Percentiles rank a stretch among this genome's conserved stretches.
These are phyloP conservation scores for Xerocomus nothofagi DNA, from an alignment of 1,284 basidiomycete genomes.

Conservation along the genomic window DNA sequence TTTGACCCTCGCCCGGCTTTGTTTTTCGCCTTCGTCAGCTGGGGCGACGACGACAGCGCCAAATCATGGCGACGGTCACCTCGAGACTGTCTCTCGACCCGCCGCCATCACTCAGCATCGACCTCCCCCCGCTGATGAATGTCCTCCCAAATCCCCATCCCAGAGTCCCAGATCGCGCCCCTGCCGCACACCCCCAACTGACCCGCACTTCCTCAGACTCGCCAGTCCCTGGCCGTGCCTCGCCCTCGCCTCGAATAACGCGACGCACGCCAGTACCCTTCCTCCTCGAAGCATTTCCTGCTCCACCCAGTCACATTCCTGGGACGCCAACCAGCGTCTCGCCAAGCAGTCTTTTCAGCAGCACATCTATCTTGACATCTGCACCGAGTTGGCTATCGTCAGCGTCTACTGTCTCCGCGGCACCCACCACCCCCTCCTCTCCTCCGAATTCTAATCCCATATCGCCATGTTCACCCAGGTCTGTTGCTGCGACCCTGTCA, in stretches of 20 bases:
- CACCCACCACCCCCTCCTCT: neutral
- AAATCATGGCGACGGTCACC: constrained; percentile 19
- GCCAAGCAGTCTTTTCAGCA: constrained; percentile 6
- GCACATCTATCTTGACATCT: constrained; percentile 18
- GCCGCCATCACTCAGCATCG: constrained; percentile 10
- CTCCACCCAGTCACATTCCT: constrained; percentile 34
- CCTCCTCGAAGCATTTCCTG: constrained; percentile 34
- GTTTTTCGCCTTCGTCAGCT: constrained; percentile 21
- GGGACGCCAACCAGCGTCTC: constrained; percentile 21
- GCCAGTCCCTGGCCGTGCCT: constrained; percentile 27
- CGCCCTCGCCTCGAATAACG: constrained; percentile 28
- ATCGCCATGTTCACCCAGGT: constrained; percentile 19
- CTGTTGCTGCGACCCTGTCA: neutral
- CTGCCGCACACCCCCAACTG: constrained; percentile 9
- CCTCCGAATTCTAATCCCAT: neutral
- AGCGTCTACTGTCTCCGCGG: constrained; percentile 2
- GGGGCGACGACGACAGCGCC: neutral
- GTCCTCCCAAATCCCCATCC: constrained; percentile 16
- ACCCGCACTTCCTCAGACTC: constrained; percentile 32
- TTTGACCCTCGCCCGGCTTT: constrained; percentile 16
- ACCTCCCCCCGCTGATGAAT: constrained; percentile 6
- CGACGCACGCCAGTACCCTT: constrained; percentile 35
- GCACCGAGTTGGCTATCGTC: constrained; percentile 9
- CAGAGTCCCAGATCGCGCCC: constrained; percentile 12
- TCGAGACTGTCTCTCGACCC: constrained; percentile 21